Conservation (phyloP, 1,284 basidiomycete genomes). For the Chiua sp. region DNA sequence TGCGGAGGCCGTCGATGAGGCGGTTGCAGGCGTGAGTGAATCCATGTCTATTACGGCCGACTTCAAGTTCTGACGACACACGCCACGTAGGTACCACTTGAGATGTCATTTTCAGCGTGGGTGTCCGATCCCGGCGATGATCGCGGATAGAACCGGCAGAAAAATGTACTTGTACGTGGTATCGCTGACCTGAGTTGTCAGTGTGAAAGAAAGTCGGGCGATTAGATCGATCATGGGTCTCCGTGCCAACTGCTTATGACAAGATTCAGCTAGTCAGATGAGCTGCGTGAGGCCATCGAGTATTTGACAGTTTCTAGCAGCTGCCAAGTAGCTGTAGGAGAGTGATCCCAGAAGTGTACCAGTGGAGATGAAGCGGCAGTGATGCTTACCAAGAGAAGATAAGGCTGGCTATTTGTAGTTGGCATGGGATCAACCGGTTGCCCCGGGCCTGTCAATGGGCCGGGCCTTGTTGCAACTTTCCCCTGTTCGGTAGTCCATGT, state of each 20-base stretch:
- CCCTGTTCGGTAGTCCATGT: conserved; percentile 24
- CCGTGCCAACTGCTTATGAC: too few species aligned
- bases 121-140: neutral
- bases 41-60: neutral
- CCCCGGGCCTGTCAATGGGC: neutral
- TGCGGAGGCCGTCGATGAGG: conserved; percentile 26
- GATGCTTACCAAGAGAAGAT: too few species aligned
- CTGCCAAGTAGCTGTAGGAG: too few species aligned
- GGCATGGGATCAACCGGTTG: neutral
- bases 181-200: neutral
- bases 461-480: neutral
- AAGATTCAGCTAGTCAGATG: too few species aligned
- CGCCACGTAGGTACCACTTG: conserved; percentile 24
- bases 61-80: neutral
- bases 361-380: too few species aligned
- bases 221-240: too few species aligned
- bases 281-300: too few species aligned
- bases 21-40: conserved; percentile 25
- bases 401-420: too few species aligned
- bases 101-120: conserved; percentile 19
- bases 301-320: too few species aligned
- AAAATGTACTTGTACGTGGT: neutral
- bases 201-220: neutral
- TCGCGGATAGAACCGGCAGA: neutral
- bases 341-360: too few species aligned